Evolutionary conservation across 139 green algal genomes (phyloP).

Genomic region (Chlamydomonas incerta): DNA sequence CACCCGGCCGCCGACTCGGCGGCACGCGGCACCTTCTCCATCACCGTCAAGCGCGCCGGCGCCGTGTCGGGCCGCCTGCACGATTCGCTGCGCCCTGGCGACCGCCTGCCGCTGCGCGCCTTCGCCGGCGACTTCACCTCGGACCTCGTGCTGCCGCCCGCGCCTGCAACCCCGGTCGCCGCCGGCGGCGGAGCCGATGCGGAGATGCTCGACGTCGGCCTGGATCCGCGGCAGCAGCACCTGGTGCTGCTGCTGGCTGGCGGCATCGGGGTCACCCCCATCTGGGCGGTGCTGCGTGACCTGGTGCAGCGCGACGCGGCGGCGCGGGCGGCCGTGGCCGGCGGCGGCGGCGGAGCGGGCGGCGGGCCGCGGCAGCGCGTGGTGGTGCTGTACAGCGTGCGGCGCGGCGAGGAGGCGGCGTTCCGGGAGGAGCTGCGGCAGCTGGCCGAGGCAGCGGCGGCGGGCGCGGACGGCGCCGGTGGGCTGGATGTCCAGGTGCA

Average conservation of each 20-base stretch:
- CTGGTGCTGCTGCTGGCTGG: slow-evolving; percentile 46
- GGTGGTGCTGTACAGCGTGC: background rate
- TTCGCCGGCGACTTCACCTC: slow-evolving; percentile 44
- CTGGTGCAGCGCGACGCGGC: background rate
- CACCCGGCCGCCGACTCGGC: slow-evolving; percentile 17
- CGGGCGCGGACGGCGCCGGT: background rate
- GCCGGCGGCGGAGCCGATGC: too few relatives aligned
- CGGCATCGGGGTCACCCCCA: slow-evolving; percentile 53
- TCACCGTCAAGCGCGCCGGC: slow-evolving; percentile 48
- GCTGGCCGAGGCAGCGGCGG: background rate
- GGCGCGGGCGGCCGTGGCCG: background rate
- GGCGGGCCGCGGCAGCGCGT: background rate
- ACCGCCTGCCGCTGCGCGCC: slow-evolving; percentile 1
- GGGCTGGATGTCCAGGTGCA: background rate
- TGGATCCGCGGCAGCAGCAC: background rate
- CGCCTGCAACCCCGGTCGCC: too few relatives aligned
- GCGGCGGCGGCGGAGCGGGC: background rate
- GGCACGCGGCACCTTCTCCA: slow-evolving; percentile 38
- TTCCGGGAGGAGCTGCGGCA: background rate
- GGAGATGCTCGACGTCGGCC: too few relatives aligned
- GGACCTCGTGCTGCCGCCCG: background rate
- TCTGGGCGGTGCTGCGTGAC: slow-evolving; percentile 39
- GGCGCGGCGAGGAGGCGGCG: background rate
- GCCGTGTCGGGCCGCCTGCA: slow-evolving; percentile 49
- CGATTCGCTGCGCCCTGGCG: slow-evolving; percentile 12